Percentiles rank a stretch among this genome's conserved stretches.
phyloP scores from a whole-genome alignment of 805 yeast species.

The Pachysolen tannophilus region DNA sequence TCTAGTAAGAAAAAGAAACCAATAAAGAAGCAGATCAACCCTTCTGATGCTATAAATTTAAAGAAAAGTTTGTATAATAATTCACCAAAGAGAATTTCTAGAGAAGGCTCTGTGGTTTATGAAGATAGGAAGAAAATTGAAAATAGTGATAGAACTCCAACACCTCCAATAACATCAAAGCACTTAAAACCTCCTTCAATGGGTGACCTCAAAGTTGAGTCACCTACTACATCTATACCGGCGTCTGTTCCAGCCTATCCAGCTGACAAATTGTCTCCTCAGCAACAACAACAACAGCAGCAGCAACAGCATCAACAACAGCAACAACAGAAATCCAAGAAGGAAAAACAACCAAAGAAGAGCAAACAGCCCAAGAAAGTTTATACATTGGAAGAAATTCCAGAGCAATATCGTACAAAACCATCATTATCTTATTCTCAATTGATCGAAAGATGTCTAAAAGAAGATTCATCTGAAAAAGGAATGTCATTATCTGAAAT shows the following conservation, averaged over 20 bases:
- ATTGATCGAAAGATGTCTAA: constrained; percentile 71
- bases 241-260: constrained; percentile 1
- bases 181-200: too few species aligned
- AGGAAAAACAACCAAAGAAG: constrained; percentile 32
- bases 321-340: constrained; percentile 1
- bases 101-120: constrained; percentile 16
- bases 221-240: constrained; percentile 2
- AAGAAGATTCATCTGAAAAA: constrained; percentile 53
- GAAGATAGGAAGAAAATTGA: constrained; percentile 8
- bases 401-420: constrained; percentile 76
- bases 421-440: constrained; percentile 79
- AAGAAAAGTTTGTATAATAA: constrained; percentile 37
- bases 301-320: constrained; percentile 4
- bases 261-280: not conserved
- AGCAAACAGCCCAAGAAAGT: constrained; percentile 52
- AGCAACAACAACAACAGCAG: constrained; percentile 2
- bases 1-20: constrained; percentile 21
- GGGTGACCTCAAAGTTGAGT: too few species aligned
- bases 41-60: constrained; percentile 54
- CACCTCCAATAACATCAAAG: too few species aligned
- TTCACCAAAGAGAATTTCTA: constrained; percentile 13
- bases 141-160: constrained; percentile 1
- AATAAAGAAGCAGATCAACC: constrained; percentile 37
- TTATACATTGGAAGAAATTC: constrained; percentile 78
- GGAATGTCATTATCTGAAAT: constrained; percentile 84